These are phyloP conservation scores for Pseudonitzschia multiseries DNA, from an alignment of 108 stramenopile genomes.

Conservation along the genomic window DNA sequence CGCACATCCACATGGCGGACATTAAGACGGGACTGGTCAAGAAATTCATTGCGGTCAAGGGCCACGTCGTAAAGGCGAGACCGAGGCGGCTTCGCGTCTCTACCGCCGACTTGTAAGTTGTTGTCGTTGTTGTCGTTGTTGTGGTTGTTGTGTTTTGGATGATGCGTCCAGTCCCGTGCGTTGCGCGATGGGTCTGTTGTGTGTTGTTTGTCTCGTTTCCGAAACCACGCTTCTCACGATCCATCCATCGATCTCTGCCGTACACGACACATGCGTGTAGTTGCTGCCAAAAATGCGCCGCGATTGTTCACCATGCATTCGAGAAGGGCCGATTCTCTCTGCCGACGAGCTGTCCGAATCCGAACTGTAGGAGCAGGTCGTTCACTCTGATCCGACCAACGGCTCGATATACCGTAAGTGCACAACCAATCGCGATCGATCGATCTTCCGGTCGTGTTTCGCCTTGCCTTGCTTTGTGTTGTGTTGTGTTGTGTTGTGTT, in stretches of 20 bases:
- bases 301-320: slow-evolving; percentile 60
- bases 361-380: slow-evolving; percentile 48
- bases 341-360: slow-evolving; percentile 69
- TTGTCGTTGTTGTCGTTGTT: too few relatives aligned
- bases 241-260: neutral
- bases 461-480: too few relatives aligned
- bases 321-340: slow-evolving; percentile 64
- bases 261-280: too few relatives aligned
- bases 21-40: slow-evolving; percentile 53
- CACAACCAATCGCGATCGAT: too few relatives aligned
- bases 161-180: neutral
- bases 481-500: too few relatives aligned
- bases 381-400: slow-evolving; percentile 75
- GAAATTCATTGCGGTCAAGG: slow-evolving; percentile 85
- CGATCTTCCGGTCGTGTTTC: too few relatives aligned
- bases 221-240: neutral
- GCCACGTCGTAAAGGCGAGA: slow-evolving; percentile 90
- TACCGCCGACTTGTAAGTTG: slow-evolving; percentile 69
- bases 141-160: too few relatives aligned
- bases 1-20: slow-evolving; percentile 49
- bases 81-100: slow-evolving; percentile 84
- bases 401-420: slow-evolving; percentile 68
- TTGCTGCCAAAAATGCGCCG: slow-evolving; percentile 85
- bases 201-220: neutral
- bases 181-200: neutral